Evolutionary conservation across 2,329 filamentous ascomycete genomes (phyloP).

Genomic region (Cladobotryum mycophilum): DNA sequence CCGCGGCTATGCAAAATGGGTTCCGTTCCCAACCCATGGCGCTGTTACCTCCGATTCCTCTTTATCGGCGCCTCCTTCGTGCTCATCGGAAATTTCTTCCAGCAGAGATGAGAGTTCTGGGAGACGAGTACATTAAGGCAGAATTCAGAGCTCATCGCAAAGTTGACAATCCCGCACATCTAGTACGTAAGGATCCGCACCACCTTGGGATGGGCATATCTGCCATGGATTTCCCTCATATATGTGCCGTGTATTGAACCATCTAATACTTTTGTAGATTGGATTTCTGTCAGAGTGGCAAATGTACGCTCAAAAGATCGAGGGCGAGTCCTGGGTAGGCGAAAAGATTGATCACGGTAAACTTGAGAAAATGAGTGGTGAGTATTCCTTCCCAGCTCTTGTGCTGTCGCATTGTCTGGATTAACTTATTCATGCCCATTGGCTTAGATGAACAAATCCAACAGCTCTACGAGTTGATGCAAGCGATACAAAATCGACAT

Average conservation of each 20-base stretch:
- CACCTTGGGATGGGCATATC: neutral
- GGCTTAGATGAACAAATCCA: constrained; percentile 78
- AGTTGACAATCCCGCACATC: constrained; percentile 85
- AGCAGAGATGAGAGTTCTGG: constrained; percentile 68
- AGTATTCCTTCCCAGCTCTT: constrained; percentile 23
- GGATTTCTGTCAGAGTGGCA: constrained; percentile 98
- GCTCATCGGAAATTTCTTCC: constrained; percentile 77
- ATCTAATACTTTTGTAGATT: constrained; percentile 49
- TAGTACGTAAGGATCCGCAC: constrained; percentile 49
- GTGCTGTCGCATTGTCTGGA: constrained; percentile 4
- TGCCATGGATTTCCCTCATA: neutral
- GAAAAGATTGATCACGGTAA: constrained; percentile 78
- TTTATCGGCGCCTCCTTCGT: constrained; percentile 83
- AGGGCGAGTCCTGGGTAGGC: constrained; percentile 79
- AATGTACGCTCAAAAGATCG: constrained; percentile 83
- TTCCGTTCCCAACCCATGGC: constrained; percentile 47
- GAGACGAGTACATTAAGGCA: constrained; percentile 87
- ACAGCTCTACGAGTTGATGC: constrained; percentile 92
- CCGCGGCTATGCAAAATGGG: constrained; percentile 24
- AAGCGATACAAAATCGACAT: constrained; percentile 55
- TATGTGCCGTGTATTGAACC: neutral
- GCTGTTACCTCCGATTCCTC: constrained; percentile 76
- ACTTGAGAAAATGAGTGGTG: constrained; percentile 91
- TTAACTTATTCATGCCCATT: neutral
- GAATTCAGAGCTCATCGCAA: constrained; percentile 82